Evolutionary conservation across 352 stramenopile genomes (phyloP).

Genomic region (Phytophthora pisi): DNA sequence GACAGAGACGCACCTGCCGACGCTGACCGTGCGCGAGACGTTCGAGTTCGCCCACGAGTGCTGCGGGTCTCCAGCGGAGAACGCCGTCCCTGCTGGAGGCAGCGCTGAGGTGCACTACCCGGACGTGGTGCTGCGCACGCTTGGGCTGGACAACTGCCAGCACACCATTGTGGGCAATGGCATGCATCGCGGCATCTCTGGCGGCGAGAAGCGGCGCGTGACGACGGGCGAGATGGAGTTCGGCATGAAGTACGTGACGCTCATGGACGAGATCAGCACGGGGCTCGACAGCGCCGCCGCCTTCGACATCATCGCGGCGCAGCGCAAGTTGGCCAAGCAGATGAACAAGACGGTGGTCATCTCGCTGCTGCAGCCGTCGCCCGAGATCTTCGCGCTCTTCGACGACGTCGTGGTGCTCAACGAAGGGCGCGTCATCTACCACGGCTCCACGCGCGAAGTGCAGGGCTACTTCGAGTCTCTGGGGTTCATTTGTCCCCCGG

Average conservation of each 20-base stretch:
- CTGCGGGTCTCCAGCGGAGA: background rate
- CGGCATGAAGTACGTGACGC: conserved; percentile 60
- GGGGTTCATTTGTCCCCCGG: background rate
- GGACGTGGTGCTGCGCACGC: background rate
- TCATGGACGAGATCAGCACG: conserved; percentile 12
- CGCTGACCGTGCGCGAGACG: conserved; percentile 7
- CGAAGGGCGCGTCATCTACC: conserved; percentile 5
- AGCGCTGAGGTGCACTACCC: background rate
- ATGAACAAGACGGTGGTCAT: conserved; percentile 5
- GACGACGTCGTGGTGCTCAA: conserved; percentile 8
- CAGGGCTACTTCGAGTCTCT: conserved; percentile 10
- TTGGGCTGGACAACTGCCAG: conserved; percentile 5
- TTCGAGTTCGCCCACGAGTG: conserved; percentile 8
- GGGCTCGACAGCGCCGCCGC: conserved; percentile 8
- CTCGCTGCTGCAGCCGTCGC: conserved; percentile 11
- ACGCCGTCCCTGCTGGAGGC: background rate
- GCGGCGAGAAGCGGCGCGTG: conserved; percentile 83
- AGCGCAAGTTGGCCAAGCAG: background rate
- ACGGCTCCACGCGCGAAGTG: background rate
- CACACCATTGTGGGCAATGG: conserved; percentile 9
- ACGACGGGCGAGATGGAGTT: conserved; percentile 86
- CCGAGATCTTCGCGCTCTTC: conserved; percentile 11
- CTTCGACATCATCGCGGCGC: conserved; percentile 9
- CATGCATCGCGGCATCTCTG: conserved; percentile 48
- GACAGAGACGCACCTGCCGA: conserved; percentile 5